Base-by-base conservation (phyloP, 441 rosid species). In the Jatropha podagrica region DNA sequence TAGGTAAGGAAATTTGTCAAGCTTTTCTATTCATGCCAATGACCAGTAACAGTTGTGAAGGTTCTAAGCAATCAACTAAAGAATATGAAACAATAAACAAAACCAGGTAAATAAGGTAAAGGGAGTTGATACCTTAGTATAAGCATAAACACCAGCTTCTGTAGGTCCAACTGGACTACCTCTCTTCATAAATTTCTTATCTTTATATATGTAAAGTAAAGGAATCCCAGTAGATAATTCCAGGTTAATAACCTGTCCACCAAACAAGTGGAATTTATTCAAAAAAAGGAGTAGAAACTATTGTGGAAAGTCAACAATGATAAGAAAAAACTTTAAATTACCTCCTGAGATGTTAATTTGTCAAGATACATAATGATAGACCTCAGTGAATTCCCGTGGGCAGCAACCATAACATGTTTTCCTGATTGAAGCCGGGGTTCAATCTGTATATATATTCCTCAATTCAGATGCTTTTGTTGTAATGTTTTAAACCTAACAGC, bases 281-380 rank as follows among this genome's bases (percentile, higher is more conserved):
- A 27, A 17, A 37, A 68, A 17, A 26, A 8, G 40, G 60, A 15
- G 65, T 0, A 63, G 66, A 46, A 20, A 69, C 27, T 9, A 54
- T 46, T 18, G 9, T 8, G 8, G 14, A 26, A 40, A 68, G 52
- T 13, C 63, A 40, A 44, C 46, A 40, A 41, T 2, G 12, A 15
- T 40, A 4, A 5, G 68, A 68, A 76, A 62, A 40, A 0, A 27
- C 23, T 23, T 23, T 23, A 23, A 13, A 42, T 78, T 13, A 90
- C 95, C 92, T 92, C 97, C 71, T 87, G 91, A 73, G 93, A 87
- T 74, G 93, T 90, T 83, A 92, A 80, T 64, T 86, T 82, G 85
- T 92, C 97, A 40, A 92, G 97, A 83, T 89, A 90, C 97, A 92
- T 92, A 67, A 92, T 92, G 82, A 90, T 88, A 75, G 97, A 92